phyloP scores from a whole-genome alignment of 2,329 filamentous ascomycete genomes.

The Talaromyces piceae region DNA sequence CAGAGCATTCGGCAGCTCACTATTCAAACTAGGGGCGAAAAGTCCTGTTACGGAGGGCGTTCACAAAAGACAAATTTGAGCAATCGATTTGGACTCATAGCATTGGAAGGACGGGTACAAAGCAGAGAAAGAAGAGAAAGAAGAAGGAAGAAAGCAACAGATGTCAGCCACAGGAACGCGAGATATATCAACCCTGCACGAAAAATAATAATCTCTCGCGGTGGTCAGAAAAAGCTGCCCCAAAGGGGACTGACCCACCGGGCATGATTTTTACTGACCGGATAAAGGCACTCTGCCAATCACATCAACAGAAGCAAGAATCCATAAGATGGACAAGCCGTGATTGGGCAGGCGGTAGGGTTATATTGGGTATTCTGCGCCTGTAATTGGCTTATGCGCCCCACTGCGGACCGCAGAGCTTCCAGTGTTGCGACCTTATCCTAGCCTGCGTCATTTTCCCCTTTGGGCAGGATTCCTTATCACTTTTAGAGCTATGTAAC shows the following conservation, averaged over 20 bases:
- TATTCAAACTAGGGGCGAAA: not conserved
- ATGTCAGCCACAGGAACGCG: no score
- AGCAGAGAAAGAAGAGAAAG: not conserved
- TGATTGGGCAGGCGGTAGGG: not conserved
- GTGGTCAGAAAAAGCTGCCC: not conserved
- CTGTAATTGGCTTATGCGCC: not conserved
- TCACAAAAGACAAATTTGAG: conserved; percentile 8
- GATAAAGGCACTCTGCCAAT: not conserved
- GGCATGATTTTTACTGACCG: not conserved
- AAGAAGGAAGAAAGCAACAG: not conserved
- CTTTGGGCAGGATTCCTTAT: not conserved
- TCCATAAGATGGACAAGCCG: not conserved
- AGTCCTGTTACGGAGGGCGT: conserved; percentile 6
- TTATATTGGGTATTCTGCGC: not conserved
- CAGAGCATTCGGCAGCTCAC: conserved; percentile 5
- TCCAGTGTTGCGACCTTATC: not conserved
- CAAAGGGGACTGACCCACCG: no score
- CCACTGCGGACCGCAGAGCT: not conserved
- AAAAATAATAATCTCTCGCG: not conserved
- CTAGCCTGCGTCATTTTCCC: not conserved
- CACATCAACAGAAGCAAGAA: not conserved
- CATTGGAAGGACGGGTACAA: not conserved
- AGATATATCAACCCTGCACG: not conserved
- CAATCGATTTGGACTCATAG: conserved; percentile 5
- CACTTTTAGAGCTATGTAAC: not conserved